Percentiles rank a stretch among this genome's conserved stretches.
These are phyloP conservation scores for Chlorella sp. DNA, from an alignment of 139 green algal species.

Conservation along the genomic window DNA sequence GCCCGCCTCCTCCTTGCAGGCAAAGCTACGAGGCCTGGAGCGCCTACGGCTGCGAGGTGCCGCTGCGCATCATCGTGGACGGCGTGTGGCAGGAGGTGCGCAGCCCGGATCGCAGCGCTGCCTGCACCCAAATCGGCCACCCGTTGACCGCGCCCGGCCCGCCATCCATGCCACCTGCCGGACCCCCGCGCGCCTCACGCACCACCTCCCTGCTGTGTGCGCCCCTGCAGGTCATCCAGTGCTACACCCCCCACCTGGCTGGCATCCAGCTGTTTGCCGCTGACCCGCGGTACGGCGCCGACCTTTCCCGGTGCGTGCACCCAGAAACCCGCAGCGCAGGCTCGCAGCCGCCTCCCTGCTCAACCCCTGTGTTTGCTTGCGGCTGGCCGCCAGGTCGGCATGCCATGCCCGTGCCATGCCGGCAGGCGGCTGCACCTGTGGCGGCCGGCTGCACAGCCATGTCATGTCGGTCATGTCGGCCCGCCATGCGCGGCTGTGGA, in stretches of 20 bases:
- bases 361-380: too few relatives aligned
- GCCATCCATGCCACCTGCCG: too few relatives aligned
- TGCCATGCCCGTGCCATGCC: too few relatives aligned
- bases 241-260: conserved; percentile 51
- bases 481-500: too few relatives aligned
- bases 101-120: not conserved
- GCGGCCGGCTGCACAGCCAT: too few relatives aligned
- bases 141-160: too few relatives aligned
- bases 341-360: too few relatives aligned
- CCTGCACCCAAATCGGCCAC: too few relatives aligned
- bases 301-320: conserved; percentile 17
- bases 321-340: too few relatives aligned
- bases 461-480: too few relatives aligned
- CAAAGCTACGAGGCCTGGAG: conserved; percentile 51
- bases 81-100: conserved; percentile 39
- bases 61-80: conserved; percentile 25
- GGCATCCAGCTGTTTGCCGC: conserved; percentile 48
- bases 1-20: conserved; percentile 17
- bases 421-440: too few relatives aligned
- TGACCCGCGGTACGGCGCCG: not conserved
- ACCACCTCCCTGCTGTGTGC: not conserved
- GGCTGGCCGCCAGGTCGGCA: not conserved
- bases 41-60: conserved; percentile 48
- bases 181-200: too few relatives aligned
- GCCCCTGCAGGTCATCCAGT: conserved; percentile 49